These are phyloP conservation scores for Hemileccinum hortonii DNA, from an alignment of 1,284 basidiomycete species.

Conservation along the genomic window DNA sequence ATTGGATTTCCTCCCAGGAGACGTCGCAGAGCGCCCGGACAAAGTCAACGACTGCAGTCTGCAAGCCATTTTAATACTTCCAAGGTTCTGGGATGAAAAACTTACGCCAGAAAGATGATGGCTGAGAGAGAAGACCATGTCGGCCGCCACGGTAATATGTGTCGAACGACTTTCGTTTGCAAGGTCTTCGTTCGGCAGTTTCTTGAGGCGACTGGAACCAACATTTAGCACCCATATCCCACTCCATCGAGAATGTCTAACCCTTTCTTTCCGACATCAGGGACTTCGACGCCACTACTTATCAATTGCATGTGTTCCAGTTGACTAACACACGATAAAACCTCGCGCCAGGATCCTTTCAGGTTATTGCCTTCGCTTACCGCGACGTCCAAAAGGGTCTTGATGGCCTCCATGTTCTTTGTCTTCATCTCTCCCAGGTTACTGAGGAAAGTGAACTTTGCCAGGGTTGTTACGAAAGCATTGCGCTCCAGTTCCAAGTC, in stretches of 20 bases:
- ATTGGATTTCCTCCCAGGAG: conserved; percentile 99
- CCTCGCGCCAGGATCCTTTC: conserved; percentile 94
- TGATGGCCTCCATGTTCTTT: conserved; percentile 99
- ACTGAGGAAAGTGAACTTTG: conserved; percentile 95
- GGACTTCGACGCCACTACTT: conserved; percentile 79
- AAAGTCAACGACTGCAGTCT: conserved; percentile 98
- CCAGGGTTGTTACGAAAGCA: conserved; percentile 96
- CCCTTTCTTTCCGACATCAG: conserved; percentile 80
- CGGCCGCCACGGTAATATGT: conserved; percentile 97
- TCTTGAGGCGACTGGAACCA: conserved; percentile 54
- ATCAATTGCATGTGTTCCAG: conserved; percentile 97
- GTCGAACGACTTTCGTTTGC: conserved; percentile 96
- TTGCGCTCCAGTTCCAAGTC: conserved; percentile 94
- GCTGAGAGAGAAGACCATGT: conserved; percentile 98
- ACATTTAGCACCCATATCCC: conserved; percentile 6
- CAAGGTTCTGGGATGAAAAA: conserved; percentile 16
- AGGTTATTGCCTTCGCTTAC: conserved; percentile 92
- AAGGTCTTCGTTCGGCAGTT: conserved; percentile 86
- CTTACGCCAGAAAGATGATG: conserved; percentile 91
- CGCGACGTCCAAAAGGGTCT: conserved; percentile 88
- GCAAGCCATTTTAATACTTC: conserved; percentile 10
- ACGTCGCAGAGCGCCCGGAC: conserved; percentile 95
- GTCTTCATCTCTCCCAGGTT: conserved; percentile 97
- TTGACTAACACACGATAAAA: conserved; percentile 93
- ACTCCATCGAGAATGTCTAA: conserved; percentile 37